phyloP scores from a whole-genome alignment of 1,284 basidiomycete genomes.

The Rugosomyces carneus region DNA sequence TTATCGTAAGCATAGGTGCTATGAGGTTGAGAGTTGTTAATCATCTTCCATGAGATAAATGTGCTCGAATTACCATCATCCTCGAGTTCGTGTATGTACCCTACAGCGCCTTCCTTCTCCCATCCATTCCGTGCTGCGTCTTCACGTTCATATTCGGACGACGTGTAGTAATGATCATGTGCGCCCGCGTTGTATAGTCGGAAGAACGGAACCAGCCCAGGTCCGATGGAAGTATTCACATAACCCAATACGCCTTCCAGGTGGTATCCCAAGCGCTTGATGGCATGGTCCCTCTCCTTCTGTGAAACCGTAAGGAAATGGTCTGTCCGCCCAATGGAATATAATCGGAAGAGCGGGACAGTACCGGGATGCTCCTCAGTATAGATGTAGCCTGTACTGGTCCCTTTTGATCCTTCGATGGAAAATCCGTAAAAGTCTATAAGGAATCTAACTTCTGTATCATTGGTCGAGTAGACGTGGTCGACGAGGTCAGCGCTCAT shows the following conservation, averaged over 20 bases:
- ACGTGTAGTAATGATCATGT: constrained; percentile 19
- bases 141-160: constrained; percentile 16
- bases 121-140: constrained; percentile 20
- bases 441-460: constrained; percentile 15
- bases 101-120: constrained; percentile 15
- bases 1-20: constrained; percentile 8
- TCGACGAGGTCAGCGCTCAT: constrained; percentile 18
- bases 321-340: constrained; percentile 16
- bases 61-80: constrained; percentile 8
- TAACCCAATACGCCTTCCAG: constrained; percentile 17
- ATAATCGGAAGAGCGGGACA: constrained; percentile 17
- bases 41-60: not conserved
- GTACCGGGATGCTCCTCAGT: constrained; percentile 14
- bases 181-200: constrained; percentile 13
- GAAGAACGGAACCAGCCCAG: constrained; percentile 16
- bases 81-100: constrained; percentile 13
- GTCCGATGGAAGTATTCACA: constrained; percentile 10
- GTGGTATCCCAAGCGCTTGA: constrained; percentile 18
- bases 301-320: constrained; percentile 17
- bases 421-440: constrained; percentile 18
- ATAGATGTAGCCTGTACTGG: constrained; percentile 16
- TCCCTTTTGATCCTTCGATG: constrained; percentile 17
- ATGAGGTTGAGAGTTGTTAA: not conserved
- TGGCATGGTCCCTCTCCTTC: constrained; percentile 14
- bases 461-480: constrained; percentile 19